Conservation (phyloP, 2,329 filamentous ascomycete species). For the Botrytis pseudocinerea region DNA sequence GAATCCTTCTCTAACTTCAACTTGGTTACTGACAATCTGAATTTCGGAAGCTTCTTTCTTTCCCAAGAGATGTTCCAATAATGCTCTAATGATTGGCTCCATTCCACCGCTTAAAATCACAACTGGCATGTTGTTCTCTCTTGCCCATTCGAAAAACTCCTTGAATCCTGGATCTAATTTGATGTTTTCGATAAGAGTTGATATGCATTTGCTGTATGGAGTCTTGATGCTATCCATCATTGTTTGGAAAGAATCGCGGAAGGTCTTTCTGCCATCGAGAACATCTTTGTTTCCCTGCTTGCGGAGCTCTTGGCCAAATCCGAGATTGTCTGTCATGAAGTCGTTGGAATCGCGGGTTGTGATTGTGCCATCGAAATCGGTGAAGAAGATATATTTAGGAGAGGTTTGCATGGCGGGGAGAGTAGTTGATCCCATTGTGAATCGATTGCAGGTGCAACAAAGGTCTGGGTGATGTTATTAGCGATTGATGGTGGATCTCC, state of each 20-base stretch:
- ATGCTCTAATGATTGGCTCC: slow-evolving; percentile 83
- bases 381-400: slow-evolving; percentile 96
- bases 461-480: neutral
- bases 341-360: slow-evolving; percentile 70
- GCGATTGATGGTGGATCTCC: neutral
- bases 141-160: slow-evolving; percentile 82
- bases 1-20: slow-evolving; percentile 58
- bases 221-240: slow-evolving; percentile 88
- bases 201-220: slow-evolving; percentile 80
- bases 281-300: slow-evolving; percentile 74
- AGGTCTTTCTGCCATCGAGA: slow-evolving; percentile 67
- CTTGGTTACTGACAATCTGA: slow-evolving; percentile 88
- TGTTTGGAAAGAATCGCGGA: slow-evolving; percentile 82
- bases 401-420: slow-evolving; percentile 64
- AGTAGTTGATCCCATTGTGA: slow-evolving; percentile 38
- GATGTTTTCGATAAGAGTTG: slow-evolving; percentile 78
- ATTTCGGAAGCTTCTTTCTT: slow-evolving; percentile 69
- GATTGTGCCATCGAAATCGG: slow-evolving; percentile 97
- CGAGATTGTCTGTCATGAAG: slow-evolving; percentile 85
- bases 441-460: neutral
- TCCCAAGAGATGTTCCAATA: slow-evolving; percentile 80
- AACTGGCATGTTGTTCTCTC: slow-evolving; percentile 81
- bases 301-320: slow-evolving; percentile 74
- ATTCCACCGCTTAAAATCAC: slow-evolving; percentile 92
- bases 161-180: slow-evolving; percentile 85